Percentiles rank a stretch among this genome's conserved stretches.
Conservation (phyloP, 305 asterid species). For the Galium porrigens region DNA sequence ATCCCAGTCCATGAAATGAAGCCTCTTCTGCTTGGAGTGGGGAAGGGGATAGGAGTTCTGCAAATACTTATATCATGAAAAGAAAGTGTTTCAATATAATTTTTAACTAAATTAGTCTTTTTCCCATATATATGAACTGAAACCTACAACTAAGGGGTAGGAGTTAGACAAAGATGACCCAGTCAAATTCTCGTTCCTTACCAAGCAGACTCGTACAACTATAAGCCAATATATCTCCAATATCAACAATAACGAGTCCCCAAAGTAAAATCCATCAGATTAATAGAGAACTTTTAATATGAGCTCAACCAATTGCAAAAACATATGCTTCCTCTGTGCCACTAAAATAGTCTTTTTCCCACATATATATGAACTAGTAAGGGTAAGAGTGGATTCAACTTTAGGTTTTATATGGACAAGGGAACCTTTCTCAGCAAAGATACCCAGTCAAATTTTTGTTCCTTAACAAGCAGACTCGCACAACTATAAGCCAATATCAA, state of each 20-base stretch:
- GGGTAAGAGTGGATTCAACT: background rate
- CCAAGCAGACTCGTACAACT: background rate
- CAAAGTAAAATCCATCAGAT: background rate
- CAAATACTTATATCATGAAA: background rate
- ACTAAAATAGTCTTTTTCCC: background rate
- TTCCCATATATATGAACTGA: background rate
- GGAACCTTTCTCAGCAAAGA: background rate
- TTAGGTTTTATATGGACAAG: background rate
- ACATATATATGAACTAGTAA: background rate
- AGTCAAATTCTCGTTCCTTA: background rate
- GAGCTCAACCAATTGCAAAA: background rate
- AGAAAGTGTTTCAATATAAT: background rate
- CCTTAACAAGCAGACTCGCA: background rate
- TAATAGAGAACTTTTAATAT: background rate
- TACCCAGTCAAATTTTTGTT: background rate
- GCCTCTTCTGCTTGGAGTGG: background rate
- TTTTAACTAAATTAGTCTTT: background rate
- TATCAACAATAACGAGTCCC: background rate
- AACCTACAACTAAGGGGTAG: background rate
- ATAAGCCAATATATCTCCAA: background rate
- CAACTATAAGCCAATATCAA: background rate
- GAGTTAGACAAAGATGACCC: background rate
- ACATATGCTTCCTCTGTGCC: no score
- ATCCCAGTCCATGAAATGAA: background rate
- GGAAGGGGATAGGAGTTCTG: background rate